Conservation (phyloP, 2,329 filamentous ascomycete genomes). For the Alternaria solani region DNA sequence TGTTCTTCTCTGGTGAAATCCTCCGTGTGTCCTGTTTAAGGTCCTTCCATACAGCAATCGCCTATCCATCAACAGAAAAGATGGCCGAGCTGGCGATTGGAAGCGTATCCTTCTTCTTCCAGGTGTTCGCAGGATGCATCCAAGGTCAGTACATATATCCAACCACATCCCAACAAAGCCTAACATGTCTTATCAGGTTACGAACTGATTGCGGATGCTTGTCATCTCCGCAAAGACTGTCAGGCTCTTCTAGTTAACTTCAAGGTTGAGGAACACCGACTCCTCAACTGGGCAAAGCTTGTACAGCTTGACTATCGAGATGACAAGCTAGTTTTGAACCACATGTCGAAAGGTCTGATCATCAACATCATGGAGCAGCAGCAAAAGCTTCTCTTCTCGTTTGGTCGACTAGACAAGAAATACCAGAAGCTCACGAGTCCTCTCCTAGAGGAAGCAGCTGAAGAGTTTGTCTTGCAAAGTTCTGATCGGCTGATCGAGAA, state of each 20-base stretch:
- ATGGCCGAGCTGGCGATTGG: slow-evolving; percentile 39
- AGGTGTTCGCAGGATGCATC: slow-evolving; percentile 50
- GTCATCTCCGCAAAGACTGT: slow-evolving; percentile 41
- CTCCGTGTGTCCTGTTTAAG: neutral
- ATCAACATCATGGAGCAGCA: slow-evolving; percentile 49
- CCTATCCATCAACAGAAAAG: neutral
- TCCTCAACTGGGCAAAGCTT: slow-evolving; percentile 50
- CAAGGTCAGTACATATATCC: slow-evolving; percentile 30
- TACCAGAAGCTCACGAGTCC: slow-evolving; percentile 43
- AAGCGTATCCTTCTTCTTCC: slow-evolving; percentile 46
- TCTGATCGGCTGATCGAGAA: slow-evolving; percentile 23
- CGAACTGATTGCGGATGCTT: slow-evolving; percentile 49
- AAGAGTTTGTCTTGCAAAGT: slow-evolving; percentile 24
- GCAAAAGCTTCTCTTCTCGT: slow-evolving; percentile 39
- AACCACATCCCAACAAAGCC: neutral
- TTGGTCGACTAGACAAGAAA: slow-evolving; percentile 43
- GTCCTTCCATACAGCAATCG: neutral
- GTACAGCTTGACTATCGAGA: slow-evolving; percentile 45
- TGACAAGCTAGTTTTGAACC: slow-evolving; percentile 43
- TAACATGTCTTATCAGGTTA: slow-evolving; percentile 38
- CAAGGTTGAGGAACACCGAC: slow-evolving; percentile 49
- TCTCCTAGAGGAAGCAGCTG: slow-evolving; percentile 35
- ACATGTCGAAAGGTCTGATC: slow-evolving; percentile 43
- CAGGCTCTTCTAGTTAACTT: slow-evolving; percentile 49
- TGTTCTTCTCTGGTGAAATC: neutral